A percentile compares a stretch with the other conserved stretches of the same genome.
Conservation (phyloP, 2,329 filamentous ascomycete species). For the Tolypocladium sp. region DNA sequence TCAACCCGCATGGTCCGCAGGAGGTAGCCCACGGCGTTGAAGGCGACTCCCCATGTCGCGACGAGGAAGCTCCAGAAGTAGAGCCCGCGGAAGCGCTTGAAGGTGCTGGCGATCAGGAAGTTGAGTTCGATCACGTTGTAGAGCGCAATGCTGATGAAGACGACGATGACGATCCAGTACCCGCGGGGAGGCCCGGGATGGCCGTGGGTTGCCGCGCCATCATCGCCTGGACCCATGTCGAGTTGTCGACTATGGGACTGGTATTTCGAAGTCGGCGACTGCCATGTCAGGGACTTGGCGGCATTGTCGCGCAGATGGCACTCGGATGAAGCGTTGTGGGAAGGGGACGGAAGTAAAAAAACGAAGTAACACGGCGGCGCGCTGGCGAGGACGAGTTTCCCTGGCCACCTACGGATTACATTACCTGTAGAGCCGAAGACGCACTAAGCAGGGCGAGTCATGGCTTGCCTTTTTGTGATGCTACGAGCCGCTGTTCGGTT, state of each 20-base stretch:
- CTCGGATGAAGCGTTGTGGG: background rate
- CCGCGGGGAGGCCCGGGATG: background rate
- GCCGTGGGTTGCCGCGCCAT: background rate
- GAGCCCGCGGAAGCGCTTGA: constrained; percentile 15
- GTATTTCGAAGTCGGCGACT: background rate
- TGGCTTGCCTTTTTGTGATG: background rate
- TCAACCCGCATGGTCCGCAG: constrained; percentile 23
- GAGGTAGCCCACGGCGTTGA: constrained; percentile 33
- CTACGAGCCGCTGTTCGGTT: background rate
- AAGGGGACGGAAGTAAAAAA: background rate
- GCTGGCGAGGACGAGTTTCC: background rate
- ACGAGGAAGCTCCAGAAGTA: constrained; percentile 23
- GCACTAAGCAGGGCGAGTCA: background rate
- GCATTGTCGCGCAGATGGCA: background rate
- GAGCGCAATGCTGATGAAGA: constrained; percentile 14
- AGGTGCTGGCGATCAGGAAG: constrained; percentile 16
- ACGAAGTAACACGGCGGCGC: background rate
- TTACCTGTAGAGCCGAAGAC: background rate
- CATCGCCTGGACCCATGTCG: background rate
- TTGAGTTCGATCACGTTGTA: constrained; percentile 19
- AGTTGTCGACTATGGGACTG: background rate
- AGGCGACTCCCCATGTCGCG: constrained; percentile 16
- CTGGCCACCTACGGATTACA: too few species aligned
- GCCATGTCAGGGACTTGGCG: background rate
- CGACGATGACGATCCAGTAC: constrained; percentile 6